Evolutionary conservation across 2,329 filamentous ascomycete genomes (phyloP).

Genomic region (Botrytis pseudocinerea): DNA sequence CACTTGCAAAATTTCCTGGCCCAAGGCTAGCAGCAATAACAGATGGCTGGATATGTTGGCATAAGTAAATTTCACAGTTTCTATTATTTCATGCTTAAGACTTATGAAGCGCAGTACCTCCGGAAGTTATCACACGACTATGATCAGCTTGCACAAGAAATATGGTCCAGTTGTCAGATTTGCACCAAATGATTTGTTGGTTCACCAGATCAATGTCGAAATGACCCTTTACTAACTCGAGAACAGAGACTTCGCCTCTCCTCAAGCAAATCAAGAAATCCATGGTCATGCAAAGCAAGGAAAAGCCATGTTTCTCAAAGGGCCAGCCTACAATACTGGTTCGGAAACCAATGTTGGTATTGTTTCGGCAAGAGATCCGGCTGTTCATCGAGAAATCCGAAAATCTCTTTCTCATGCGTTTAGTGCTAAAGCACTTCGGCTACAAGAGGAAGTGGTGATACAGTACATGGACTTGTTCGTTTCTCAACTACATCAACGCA

Average conservation of each 20-base stretch:
- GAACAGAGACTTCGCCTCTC: constrained; percentile 16
- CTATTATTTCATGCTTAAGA: background rate
- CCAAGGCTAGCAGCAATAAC: constrained; percentile 18
- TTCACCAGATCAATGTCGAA: background rate
- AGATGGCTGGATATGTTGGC: constrained; percentile 12
- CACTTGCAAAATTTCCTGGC: constrained; percentile 22
- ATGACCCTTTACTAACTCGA: background rate
- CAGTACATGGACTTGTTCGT: constrained; percentile 23
- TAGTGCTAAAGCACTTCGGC: constrained; percentile 38
- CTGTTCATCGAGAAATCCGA: constrained; percentile 25
- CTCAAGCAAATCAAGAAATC: constrained; percentile 21
- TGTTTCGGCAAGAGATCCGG: constrained; percentile 22
- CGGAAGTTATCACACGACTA: constrained; percentile 5
- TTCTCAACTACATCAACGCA: background rate
- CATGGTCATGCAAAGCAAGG: constrained; percentile 22
- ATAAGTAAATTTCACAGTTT: background rate
- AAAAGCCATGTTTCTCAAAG: constrained; percentile 7
- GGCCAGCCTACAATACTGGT: constrained; percentile 10
- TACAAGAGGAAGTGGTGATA: constrained; percentile 38
- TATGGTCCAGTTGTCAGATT: constrained; percentile 15
- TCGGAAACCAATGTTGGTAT: constrained; percentile 9
- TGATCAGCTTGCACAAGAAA: constrained; percentile 9
- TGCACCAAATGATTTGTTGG: constrained; percentile 15
- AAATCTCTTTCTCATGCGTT: constrained; percentile 37
- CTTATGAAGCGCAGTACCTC: background rate